These are phyloP conservation scores for Chamaecyparis obtusa DNA, from an alignment of 75 land plant species.

Conservation along the genomic window DNA sequence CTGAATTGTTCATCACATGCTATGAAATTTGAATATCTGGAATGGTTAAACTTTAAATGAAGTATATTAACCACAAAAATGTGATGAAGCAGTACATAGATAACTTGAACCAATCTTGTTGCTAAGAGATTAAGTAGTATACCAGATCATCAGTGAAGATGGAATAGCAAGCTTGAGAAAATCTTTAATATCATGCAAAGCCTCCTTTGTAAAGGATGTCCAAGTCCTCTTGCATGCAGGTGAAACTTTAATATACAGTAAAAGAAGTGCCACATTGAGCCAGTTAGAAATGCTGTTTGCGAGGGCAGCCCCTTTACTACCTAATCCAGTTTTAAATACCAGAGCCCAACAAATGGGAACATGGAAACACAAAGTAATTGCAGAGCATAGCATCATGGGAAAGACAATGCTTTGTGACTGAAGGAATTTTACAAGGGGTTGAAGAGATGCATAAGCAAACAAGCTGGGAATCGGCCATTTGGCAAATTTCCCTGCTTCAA, in stretches of 20 bases:
- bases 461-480: constrained; percentile 65
- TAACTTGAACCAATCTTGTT: background rate
- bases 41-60: background rate
- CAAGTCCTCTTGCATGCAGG: constrained; percentile 59
- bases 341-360: constrained; percentile 65
- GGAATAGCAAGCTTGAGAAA: constrained; percentile 74
- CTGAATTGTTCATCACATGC: background rate
- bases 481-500: constrained; percentile 55
- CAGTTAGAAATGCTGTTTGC: constrained; percentile 64
- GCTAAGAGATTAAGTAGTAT: background rate
- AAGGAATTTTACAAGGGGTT: constrained; percentile 61
- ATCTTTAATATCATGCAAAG: constrained; percentile 39
- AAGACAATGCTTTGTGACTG: constrained; percentile 75
- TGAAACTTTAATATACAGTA: constrained; percentile 52
- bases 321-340: constrained; percentile 67
- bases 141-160: constrained; percentile 88
- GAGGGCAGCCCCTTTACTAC: constrained; percentile 78
- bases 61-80: background rate
- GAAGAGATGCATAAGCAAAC: constrained; percentile 62
- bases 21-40: background rate
- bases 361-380: constrained; percentile 42
- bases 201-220: constrained; percentile 57
- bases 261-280: constrained; percentile 48
- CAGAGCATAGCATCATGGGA: constrained; percentile 65
- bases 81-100: background rate